Evolutionary conservation across 2,329 filamentous ascomycete genomes (phyloP), one percentile per base, ranked within the genome.

Genomic region (Cordyceps cicadae): DNA sequence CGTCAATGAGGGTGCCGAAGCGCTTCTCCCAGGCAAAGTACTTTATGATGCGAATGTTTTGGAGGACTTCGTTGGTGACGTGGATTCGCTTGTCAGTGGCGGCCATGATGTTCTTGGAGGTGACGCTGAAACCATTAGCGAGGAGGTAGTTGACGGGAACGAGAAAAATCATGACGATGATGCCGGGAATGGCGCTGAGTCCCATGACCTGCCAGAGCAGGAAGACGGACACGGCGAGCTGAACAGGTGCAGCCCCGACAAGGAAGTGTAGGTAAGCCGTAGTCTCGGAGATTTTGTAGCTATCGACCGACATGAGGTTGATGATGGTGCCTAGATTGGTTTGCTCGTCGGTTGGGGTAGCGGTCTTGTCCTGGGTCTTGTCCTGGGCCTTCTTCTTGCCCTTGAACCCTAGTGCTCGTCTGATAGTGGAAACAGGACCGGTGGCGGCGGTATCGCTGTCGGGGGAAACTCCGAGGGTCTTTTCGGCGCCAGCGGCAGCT

Each of bases 301-400:
- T 97, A 77, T 99, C 95, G 46, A 99, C 95, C 12, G 94, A 95
- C 94, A 99, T 99, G 66, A 99, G 80, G 73, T 97, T 99, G 78
- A 99, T 99, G 69, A 99, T 97, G n/a, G 94, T 96, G 64, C 95
- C 94, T 55, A 95, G 82, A 63, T 94, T 97, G 45, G 92, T 93
- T 75, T 96, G 91, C 62, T 88, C 83, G 63, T 91, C 87, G 19
- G 76, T 66, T 26, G 63, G 64, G 14, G 65, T 70, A 2, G 67
- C 67, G 57, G 77, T 72, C 59, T 71, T 72, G 59, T 72, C 72
- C 46, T 75, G 72, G 4, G 74, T 66, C 17, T 71, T 69, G 41
- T 71, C 70, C 0, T 67, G 60, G 3, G 71, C 66, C 11, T 66
- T 77, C 59, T 79, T 77, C 62, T 80, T 73, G 52, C 26, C 34